phyloP scores from a whole-genome alignment of 305 asterid species.

The Ilex paraguariensis region DNA sequence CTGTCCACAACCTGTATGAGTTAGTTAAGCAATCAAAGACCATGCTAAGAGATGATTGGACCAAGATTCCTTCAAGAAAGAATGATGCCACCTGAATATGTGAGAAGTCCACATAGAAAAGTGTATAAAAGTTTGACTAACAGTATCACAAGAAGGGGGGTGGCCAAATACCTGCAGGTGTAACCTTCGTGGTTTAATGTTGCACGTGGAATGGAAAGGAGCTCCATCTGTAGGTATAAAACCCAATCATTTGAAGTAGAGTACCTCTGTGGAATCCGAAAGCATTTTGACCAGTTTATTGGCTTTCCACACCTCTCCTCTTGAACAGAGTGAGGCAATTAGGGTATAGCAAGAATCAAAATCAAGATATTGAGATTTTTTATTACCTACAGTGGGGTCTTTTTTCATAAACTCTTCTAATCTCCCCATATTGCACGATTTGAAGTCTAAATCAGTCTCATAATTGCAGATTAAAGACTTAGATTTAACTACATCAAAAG shows the following conservation, averaged over 20 bases:
- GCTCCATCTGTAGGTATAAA: no score
- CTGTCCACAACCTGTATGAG: no score
- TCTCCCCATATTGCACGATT: slow-evolving; percentile 16
- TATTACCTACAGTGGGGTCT: slow-evolving; percentile 21
- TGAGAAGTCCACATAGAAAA: no score
- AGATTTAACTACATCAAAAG: slow-evolving; percentile 10
- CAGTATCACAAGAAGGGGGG: no score
- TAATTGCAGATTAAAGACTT: slow-evolving; percentile 8
- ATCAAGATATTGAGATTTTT: slow-evolving; percentile 33
- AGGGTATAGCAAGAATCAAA: slow-evolving; percentile 52
- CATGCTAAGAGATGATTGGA: no score
- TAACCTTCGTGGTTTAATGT: no score
- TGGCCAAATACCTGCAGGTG: no score
- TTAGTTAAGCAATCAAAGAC: no score
- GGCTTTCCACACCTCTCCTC: slow-evolving; percentile 62
- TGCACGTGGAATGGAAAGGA: no score
- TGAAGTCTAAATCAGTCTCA: slow-evolving; percentile 17
- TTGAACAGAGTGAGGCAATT: slow-evolving; percentile 54
- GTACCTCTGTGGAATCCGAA: slow-evolving; percentile 12
- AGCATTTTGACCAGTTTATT: slow-evolving; percentile 48
- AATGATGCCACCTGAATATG: no score
- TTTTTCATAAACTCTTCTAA: slow-evolving; percentile 17
- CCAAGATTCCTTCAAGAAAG: no score
- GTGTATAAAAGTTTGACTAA: no score
- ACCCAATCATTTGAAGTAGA: not conserved